Base-by-base conservation (phyloP, 805 yeast species). In the Starmerella stellata region DNA sequence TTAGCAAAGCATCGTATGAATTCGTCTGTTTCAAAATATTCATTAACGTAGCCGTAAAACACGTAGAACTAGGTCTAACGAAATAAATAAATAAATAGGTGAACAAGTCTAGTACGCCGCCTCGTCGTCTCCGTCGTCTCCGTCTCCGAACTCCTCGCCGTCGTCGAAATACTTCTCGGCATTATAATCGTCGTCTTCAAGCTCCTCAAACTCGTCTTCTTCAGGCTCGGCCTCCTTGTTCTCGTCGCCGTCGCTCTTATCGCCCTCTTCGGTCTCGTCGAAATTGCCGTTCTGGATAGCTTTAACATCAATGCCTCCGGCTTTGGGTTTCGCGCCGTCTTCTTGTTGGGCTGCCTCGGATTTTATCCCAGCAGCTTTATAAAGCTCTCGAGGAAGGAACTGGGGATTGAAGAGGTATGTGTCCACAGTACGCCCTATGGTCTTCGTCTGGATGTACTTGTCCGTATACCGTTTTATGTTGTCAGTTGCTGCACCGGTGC, bases 391-490 rank as follows among this genome's bases (percentile, higher is more conserved):
- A 1, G 95, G 95, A 52, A 82, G 78, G 45, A 79, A 66, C 39
- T 70, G 72, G 7, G 72, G 51, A 40, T 69, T 68, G 54, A 75
- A 80, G 2, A 93, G 92, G 58, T 78, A 83, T 38, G 78, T 83
- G 44, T 74, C 77, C 7, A 77, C 69, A 2, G 85, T 74, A 37
- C 75, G 67, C 1, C 82, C 81, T 14, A 75, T 68, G 50, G 69
- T 72, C 40, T 79, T 68, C 49, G 72, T 73, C 54, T 76, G 76
- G 46, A 75, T 62, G 57, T 79, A 85, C 54, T 65, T 66, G 56
- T 85, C 95, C 2, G 92, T 73, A 53, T 81, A 81, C 50, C 95
- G 66, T 52, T 75, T 71, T 32, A 85, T 68, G 2, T 87, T 83
- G 53, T 80, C 93, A 39, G 65, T 37, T 3, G 41, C 29, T 16